Percentiles rank a stretch among this genome's conserved stretches.
Evolutionary conservation across 2,329 filamentous ascomycete species (phyloP).

Genomic region (Hypoxylon sp.): DNA sequence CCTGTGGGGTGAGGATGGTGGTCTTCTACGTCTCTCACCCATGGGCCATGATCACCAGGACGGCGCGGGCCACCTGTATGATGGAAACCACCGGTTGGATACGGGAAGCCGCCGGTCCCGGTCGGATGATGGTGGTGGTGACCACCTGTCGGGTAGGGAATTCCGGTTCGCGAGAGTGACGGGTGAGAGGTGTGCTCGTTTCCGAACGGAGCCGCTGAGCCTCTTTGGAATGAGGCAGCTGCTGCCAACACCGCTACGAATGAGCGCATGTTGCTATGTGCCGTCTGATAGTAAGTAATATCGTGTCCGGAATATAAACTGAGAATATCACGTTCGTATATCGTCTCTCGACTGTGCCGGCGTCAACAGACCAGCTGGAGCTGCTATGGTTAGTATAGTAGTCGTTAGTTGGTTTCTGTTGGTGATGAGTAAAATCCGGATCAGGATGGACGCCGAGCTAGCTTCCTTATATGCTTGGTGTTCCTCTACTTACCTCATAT

Average conservation of each 20-base stretch:
- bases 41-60: slow-evolving; percentile 5
- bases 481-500: slow-evolving; percentile 13
- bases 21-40: slow-evolving; percentile 22
- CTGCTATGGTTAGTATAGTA: slow-evolving; percentile 15
- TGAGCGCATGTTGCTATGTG: slow-evolving; percentile 34
- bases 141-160: slow-evolving; percentile 23
- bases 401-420: slow-evolving; percentile 15
- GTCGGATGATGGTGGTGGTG: slow-evolving; percentile 25
- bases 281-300: not conserved
- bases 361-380: slow-evolving; percentile 26
- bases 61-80: slow-evolving; percentile 15
- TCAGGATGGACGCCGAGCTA: slow-evolving; percentile 21
- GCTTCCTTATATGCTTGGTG: slow-evolving; percentile 34
- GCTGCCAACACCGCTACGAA: slow-evolving; percentile 38
- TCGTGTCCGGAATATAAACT: slow-evolving; percentile 8
- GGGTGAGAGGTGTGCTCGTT: slow-evolving; percentile 3
- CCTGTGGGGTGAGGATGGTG: slow-evolving; percentile 6
- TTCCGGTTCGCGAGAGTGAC: slow-evolving; percentile 6
- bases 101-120: not conserved
- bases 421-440: slow-evolving; percentile 20
- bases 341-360: slow-evolving; percentile 5
- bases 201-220: slow-evolving; percentile 29
- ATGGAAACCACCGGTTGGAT: slow-evolving; percentile 15
- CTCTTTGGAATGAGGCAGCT: slow-evolving; percentile 36
- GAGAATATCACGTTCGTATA: not conserved